phyloP scores from a whole-genome alignment of 352 stramenopile species.

The Sclerospora graminicola region DNA sequence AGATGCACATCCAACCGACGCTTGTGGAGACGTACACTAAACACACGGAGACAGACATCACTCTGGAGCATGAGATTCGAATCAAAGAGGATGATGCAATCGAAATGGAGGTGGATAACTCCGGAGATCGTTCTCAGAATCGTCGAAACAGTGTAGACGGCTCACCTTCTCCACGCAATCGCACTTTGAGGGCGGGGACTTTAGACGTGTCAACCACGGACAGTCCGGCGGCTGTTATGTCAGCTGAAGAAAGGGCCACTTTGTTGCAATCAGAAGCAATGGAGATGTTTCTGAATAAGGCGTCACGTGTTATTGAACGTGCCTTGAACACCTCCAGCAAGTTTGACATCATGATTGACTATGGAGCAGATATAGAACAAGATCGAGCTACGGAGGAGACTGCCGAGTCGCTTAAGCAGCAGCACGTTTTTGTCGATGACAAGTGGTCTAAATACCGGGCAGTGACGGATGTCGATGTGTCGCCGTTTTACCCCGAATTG shows the following conservation, averaged over 20 bases:
- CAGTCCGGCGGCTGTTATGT: conserved; percentile 15
- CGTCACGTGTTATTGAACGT: conserved; percentile 71
- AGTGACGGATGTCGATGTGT: conserved; percentile 77
- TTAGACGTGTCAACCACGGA: conserved; percentile 20
- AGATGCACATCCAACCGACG: conserved; percentile 74
- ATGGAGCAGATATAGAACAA: conserved; percentile 58
- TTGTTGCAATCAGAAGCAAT: conserved; percentile 68
- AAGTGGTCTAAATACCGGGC: conserved; percentile 78
- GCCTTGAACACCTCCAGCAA: conserved; percentile 64
- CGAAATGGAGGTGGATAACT: conserved; percentile 38
- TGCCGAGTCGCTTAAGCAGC: conserved; percentile 59
- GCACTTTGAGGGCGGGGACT: conserved; percentile 40
- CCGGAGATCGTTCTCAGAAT: conserved; percentile 21
- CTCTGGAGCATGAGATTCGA: conserved; percentile 67
- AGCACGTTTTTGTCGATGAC: conserved; percentile 59
- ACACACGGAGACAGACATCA: conserved; percentile 76
- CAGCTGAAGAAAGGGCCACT: conserved; percentile 50
- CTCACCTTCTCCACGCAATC: conserved; percentile 29
- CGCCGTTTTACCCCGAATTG: conserved; percentile 76
- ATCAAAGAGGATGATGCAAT: conserved; percentile 26
- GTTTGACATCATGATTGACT: conserved; percentile 83
- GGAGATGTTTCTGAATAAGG: conserved; percentile 66
- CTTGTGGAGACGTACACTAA: conserved; percentile 82
- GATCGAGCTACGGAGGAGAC: conserved; percentile 43
- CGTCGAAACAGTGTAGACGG: conserved; percentile 18